Conservation (phyloP, 345 rosid species). For the Heritiera fomes region DNA sequence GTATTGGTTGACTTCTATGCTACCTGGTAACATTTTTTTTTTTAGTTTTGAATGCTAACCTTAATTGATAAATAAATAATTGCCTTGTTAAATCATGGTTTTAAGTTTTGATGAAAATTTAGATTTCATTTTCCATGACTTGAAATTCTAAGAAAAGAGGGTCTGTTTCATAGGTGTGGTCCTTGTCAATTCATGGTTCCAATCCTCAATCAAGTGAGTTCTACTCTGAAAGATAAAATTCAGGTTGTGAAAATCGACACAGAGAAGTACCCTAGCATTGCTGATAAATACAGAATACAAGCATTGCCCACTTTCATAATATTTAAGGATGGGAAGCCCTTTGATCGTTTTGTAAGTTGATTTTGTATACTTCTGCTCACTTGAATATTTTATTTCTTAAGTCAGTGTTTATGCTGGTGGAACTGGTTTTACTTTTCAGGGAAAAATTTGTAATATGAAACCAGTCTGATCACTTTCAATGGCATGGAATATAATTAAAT, state of each 20-base stretch:
- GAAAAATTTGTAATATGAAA: not conserved
- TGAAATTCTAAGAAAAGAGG: not conserved
- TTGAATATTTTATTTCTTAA: not conserved
- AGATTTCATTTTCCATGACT: not conserved
- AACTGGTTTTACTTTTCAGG: not conserved
- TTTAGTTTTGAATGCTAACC: not conserved
- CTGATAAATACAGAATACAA: conserved; percentile 66
- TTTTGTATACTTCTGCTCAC: not conserved
- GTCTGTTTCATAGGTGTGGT: conserved; percentile 70
- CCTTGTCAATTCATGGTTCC: conserved; percentile 95
- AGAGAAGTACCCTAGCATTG: conserved; percentile 83
- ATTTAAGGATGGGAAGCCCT: conserved; percentile 79
- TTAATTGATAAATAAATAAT: not conserved
- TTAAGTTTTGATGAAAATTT: not conserved
- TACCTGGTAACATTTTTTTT: conserved; percentile 51
- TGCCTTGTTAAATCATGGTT: not conserved
- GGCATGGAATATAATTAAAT: not conserved
- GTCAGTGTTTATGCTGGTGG: not conserved
- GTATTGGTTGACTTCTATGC: conserved; percentile 88
- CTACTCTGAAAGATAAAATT: conserved; percentile 61
- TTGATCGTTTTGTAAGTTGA: conserved; percentile 82
- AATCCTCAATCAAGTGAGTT: conserved; percentile 70
- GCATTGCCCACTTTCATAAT: conserved; percentile 89
- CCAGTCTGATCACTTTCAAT: not conserved
- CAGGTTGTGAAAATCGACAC: conserved; percentile 86